phyloP scores from a whole-genome alignment of 768 basidiomycete genomes.

The Kwoniella mangroviensis region DNA sequence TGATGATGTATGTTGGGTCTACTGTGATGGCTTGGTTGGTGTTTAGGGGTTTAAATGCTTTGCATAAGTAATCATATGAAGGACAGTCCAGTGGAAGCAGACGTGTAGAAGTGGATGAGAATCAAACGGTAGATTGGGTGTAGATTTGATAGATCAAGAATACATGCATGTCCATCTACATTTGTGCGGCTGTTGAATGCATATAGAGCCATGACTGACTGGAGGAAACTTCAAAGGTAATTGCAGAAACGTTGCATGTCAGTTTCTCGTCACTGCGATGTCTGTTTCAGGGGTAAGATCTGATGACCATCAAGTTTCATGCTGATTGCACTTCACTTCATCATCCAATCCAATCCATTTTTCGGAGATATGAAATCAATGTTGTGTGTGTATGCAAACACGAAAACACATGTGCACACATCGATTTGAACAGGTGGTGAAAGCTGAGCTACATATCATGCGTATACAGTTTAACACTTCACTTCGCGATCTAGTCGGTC shows the following conservation, averaged over 20 bases:
- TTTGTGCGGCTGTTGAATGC: not conserved
- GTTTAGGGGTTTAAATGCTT: constrained; percentile 67
- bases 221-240: not conserved
- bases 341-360: constrained; percentile 4
- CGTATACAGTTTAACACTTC: not conserved
- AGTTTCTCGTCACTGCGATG: not conserved
- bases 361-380: not conserved
- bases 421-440: constrained; percentile 1
- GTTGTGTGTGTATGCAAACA: not conserved
- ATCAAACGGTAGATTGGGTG: not conserved
- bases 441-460: not conserved
- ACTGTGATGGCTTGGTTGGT: constrained; percentile 64
- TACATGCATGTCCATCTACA: not conserved
- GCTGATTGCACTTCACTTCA: constrained; percentile 12
- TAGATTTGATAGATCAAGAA: too few relatives aligned
- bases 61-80: constrained; percentile 59
- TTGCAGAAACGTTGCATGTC: not conserved
- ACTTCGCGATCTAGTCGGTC: constrained; percentile 23
- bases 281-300: not conserved
- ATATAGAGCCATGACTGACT: not conserved
- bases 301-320: not conserved
- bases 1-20: constrained; percentile 67
- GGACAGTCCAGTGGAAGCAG: not conserved
- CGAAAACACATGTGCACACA: not conserved
- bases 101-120: not conserved